Evolutionary conservation across 768 basidiomycete genomes (phyloP), one percentile per base, ranked within the genome.

Genomic region (Lactarius hengduanensis): DNA sequence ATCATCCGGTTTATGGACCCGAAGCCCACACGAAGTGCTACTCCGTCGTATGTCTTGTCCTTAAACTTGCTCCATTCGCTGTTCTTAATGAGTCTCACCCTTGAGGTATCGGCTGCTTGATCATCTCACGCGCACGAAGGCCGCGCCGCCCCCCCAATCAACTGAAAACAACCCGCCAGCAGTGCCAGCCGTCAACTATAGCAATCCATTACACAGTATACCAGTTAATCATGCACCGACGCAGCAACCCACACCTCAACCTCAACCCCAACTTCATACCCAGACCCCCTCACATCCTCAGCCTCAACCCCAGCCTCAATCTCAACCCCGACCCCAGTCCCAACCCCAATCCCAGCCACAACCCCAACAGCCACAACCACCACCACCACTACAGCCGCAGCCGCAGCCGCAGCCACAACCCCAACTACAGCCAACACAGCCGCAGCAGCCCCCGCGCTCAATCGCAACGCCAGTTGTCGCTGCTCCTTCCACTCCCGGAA

Each of bases 1-100:
- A 84, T 94, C 62, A 83, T 90, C 79, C 84, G 89, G 62, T 91
- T 87, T 77, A 91, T 91, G 90, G 85, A 85, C 60, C 89, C 90
- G 11, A 82, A 69, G 78, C 77, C 66, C 76, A 84, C 73, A 71
- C 79, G 70, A 26, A 78, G 82, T 64, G 71, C 75, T 62, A 76
- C 78, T 20, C 83, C 86, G 57, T 85, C 75, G 87, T 88, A 77
- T 60, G 74, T 74, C 41, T 40, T 45, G 28, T 22, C 56, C 18
- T 28, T 8, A 28, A 32, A n/a, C 18, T 16, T 3, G 11, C 11
- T 1, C 10, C 26, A 26, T 43, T 34, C 36, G 9, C 59, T 8
- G 1, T 38, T 41, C 34, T 18, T 45, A 43, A 55, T n/a, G 0
- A 15, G 28, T 38, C 26, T 6, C 40, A 32, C 36, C 47, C 34